Conservation (phyloP, 1,139 yeast genomes). For the Pichia sp. region DNA sequence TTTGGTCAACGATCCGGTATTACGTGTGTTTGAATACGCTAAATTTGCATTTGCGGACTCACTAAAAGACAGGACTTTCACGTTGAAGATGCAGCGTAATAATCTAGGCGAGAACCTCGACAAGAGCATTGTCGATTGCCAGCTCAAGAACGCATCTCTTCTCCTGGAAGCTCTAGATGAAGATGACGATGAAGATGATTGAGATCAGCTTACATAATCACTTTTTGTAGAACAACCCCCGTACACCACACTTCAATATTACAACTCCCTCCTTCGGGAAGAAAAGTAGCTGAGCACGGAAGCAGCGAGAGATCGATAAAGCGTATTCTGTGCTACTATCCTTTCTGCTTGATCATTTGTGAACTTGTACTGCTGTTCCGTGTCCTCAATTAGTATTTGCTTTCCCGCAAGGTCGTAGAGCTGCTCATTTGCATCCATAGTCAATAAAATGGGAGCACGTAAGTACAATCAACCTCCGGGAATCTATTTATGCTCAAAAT, state of each 20-base stretch:
- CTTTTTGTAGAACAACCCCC: background rate
- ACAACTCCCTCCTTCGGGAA: background rate
- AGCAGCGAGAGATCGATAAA: background rate
- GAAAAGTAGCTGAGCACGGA: background rate
- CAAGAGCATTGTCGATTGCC: slow-evolving; percentile 65
- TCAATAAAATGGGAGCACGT: background rate
- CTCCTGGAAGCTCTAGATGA: slow-evolving; percentile 51
- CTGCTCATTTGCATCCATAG: background rate
- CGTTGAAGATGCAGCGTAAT: slow-evolving; percentile 60
- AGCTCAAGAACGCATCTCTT: slow-evolving; percentile 76
- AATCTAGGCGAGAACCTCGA: slow-evolving; percentile 53
- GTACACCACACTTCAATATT: background rate
- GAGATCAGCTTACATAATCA: background rate
- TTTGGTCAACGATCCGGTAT: slow-evolving; percentile 51
- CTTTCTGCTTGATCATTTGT: background rate
- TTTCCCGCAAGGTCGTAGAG: background rate
- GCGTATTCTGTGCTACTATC: background rate
- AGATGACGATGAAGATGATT: slow-evolving; percentile 3
- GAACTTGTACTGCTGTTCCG: background rate
- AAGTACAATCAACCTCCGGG: background rate
- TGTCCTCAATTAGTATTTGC: background rate
- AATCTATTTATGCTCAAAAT: background rate
- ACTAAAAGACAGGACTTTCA: slow-evolving; percentile 46
- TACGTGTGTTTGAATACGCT: slow-evolving; percentile 55
- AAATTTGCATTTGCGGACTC: slow-evolving; percentile 52